Evolutionary conservation across 495 filamentous ascomycete species (phyloP).

Genomic region (Neurospora discreta): DNA sequence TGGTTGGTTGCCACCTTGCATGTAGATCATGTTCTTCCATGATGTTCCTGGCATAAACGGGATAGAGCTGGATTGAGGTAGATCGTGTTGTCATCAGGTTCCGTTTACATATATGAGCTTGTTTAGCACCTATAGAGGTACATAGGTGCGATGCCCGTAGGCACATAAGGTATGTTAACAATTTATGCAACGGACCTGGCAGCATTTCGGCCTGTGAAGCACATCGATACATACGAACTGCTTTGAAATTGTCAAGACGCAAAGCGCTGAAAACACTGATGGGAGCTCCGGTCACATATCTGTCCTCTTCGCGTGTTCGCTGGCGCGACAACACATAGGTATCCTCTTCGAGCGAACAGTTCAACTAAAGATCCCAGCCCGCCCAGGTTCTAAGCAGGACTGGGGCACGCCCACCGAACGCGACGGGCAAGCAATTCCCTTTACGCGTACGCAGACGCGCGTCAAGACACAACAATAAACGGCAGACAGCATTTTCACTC

Average conservation of each 20-base stretch:
- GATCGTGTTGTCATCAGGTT: neutral
- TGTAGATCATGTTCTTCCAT: neutral
- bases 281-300: neutral
- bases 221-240: neutral
- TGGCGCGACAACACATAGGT: neutral
- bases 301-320: neutral
- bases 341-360: neutral
- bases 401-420: neutral
- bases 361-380: neutral
- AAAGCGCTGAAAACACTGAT: neutral
- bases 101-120: neutral
- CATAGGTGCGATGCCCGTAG: neutral
- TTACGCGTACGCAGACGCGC: neutral
- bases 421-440: neutral
- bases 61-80: neutral
- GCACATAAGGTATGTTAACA: no score
- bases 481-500: neutral
- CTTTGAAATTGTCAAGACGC: neutral
- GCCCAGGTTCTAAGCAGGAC: neutral
- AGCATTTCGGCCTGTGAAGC: no score
- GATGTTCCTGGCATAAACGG: neutral
- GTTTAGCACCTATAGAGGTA: neutral
- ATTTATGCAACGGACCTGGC: no score
- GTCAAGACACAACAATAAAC: neutral
- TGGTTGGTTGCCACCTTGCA: neutral